Base-by-base conservation (phyloP, 1,284 basidiomycete species). In the Microbotryum scabiosae region DNA sequence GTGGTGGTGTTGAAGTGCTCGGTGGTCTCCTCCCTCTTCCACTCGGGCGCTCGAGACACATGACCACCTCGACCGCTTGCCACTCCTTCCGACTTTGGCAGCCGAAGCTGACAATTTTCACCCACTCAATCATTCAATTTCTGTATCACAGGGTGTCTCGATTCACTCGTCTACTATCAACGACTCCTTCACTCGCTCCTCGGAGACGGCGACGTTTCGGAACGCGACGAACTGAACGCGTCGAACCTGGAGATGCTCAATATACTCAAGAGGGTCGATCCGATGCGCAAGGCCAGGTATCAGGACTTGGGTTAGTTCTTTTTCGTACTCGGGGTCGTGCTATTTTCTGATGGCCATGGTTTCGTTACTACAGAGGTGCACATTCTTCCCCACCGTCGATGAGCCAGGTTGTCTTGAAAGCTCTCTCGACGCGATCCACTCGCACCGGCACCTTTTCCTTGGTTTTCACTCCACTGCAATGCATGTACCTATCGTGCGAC, bases 81-180 rank as follows among this genome's bases (percentile, higher is more conserved):
- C n/a, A n/a, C 30, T 30, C 10, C 30, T 30, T 30, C 8, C 30
- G 30, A 30, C 30, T 30, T 9, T 30, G 30, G 8, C 7, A 30
- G 30, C 8, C 30, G 9, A 30, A 30, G 30, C 8, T 30, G 30
- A 30, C 30, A 9, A 30, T 32, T 25, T 2, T 51, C 26, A 32
- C 44, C 54, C 36, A 51, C 36, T 51, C n/a, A 30, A 30, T 30
- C 10, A 41, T 18, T 41, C 36, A 41, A 41, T 14, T 20, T 10
- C 32, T 51, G 21, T 51, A 23, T 9, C 18, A 23, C 69, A 94
- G 90, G 90, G 91, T 92, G 89, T 72, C 85, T 96, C 80, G 90
- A 93, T 69, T 88, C 88, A 0, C 80, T 94, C 55, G 61, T 67
- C 9, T 50, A 60, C 43, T 63, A 63, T 58, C 63, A 67, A 30